These are phyloP conservation scores for Leptoxyphium fumago DNA, from an alignment of 2,329 filamentous ascomycete genomes.

Conservation along the genomic window DNA sequence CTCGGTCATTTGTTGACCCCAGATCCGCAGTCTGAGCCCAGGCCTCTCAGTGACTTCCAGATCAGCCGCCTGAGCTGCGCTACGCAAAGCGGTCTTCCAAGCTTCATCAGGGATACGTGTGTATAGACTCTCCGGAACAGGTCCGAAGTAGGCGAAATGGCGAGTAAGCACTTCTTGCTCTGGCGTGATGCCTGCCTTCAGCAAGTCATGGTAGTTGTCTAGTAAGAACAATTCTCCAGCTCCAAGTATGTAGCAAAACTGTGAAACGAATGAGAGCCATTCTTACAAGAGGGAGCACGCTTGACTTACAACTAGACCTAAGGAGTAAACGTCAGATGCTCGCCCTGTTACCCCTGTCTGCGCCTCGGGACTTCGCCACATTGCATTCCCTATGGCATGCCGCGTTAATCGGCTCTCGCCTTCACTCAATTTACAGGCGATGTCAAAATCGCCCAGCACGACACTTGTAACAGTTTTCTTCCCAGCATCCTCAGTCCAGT, in stretches of 20 bases:
- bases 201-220: slow-evolving; percentile 18
- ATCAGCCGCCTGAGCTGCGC: slow-evolving; percentile 14
- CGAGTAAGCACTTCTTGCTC: slow-evolving; percentile 22
- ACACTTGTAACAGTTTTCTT: slow-evolving; percentile 20
- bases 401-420: slow-evolving; percentile 14
- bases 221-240: slow-evolving; percentile 19
- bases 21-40: slow-evolving; percentile 16
- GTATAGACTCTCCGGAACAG: slow-evolving; percentile 18
- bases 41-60: slow-evolving; percentile 15
- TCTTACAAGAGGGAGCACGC: slow-evolving; percentile 4
- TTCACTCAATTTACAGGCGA: slow-evolving; percentile 18
- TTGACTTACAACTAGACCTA: slow-evolving; percentile 23
- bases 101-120: slow-evolving; percentile 15
- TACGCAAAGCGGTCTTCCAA: slow-evolving; percentile 14
- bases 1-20: slow-evolving; percentile 16
- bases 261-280: slow-evolving; percentile 8
- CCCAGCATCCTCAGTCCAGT: slow-evolving; percentile 21
- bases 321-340: slow-evolving; percentile 25
- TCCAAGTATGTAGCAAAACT: slow-evolving; percentile 24
- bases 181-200: slow-evolving; percentile 14
- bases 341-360: slow-evolving; percentile 21
- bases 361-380: slow-evolving; percentile 28
- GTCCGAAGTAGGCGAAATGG: slow-evolving; percentile 23
- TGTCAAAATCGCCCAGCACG: slow-evolving; percentile 24
- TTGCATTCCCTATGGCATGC: slow-evolving; percentile 23